Evolutionary conservation across 2,329 filamentous ascomycete genomes (phyloP), one percentile per base, ranked within the genome.

Genomic region (Rhytidhysteron rufulum): DNA sequence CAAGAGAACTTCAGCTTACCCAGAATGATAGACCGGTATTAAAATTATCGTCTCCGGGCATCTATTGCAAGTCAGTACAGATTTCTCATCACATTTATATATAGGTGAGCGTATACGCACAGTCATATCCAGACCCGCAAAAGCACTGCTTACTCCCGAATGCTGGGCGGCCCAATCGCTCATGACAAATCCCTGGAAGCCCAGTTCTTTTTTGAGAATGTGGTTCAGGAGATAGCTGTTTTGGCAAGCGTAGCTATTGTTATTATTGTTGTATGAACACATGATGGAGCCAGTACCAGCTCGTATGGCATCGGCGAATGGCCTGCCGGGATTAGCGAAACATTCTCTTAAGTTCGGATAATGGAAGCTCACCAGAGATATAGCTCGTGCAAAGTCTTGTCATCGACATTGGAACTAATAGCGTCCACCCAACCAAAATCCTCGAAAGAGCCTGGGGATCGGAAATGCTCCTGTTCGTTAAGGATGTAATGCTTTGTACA

Each of bases 41-140:
- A 69, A 96, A 95, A 16, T 68, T 49, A 2, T 85, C 85, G 59
- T 96, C 91, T 40, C 88, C 87, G 1, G 86, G 86, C 31, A 32
- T 34, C 15, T n/a, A n/a, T n/a, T n/a, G n/a, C n/a, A n/a, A 29
- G 25, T 29, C n/a, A n/a, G n/a, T n/a, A n/a, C n/a, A n/a, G n/a
- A n/a, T n/a, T n/a, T n/a, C n/a, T n/a, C n/a, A n/a, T n/a, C n/a
- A n/a, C n/a, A n/a, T n/a, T n/a, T n/a, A n/a, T n/a, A n/a, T n/a
- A n/a, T n/a, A n/a, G n/a, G n/a, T n/a, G n/a, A n/a, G n/a, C n/a
- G n/a, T n/a, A n/a, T n/a, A n/a, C n/a, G n/a, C n/a, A n/a, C n/a
- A n/a, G 77, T 77, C 86, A 93, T 89, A 62, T 94, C 88, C 18
- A 93, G 71, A 29, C 87, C 88, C 17, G 86, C 85, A 27, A 80